Evolutionary conservation across 2,329 filamentous ascomycete genomes (phyloP).

Genomic region (Phoma sp.): DNA sequence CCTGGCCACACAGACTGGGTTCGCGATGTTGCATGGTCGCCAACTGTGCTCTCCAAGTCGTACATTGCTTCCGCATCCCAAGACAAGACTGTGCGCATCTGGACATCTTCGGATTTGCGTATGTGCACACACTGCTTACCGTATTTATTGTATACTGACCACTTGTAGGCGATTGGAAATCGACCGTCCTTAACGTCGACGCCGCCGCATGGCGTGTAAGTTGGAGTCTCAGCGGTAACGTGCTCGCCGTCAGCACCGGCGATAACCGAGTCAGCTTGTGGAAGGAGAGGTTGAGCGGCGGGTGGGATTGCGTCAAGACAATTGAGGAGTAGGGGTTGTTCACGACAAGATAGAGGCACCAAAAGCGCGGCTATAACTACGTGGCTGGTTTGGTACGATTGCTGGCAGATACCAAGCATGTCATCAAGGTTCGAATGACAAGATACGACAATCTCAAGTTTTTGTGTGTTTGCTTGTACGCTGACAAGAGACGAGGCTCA

Average conservation of each 20-base stretch:
- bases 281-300: conserved; percentile 97
- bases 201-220: conserved; percentile 93
- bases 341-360: neutral
- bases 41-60: conserved; percentile 90
- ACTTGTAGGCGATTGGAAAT: conserved; percentile 73
- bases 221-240: conserved; percentile 97
- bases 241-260: conserved; percentile 88
- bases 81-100: conserved; percentile 97
- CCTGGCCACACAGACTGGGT: conserved; percentile 95
- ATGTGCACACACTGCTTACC: conserved; percentile 22
- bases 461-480: neutral
- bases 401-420: conserved; percentile 4
- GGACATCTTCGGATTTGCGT: conserved; percentile 68
- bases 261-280: conserved; percentile 98
- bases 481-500: neutral
- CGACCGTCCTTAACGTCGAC: conserved; percentile 86
- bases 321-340: conserved; percentile 75
- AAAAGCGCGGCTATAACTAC: neutral
- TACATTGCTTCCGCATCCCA: conserved; percentile 97
- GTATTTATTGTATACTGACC: too few species aligned
- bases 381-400: neutral
- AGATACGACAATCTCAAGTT: conserved; percentile 4
- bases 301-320: conserved; percentile 97
- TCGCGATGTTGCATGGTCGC: conserved; percentile 95
- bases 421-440: conserved; percentile 3